These are phyloP conservation scores for Phyllosticta citribraziliensis DNA, from an alignment of 2,329 filamentous ascomycete species.

Conservation along the genomic window DNA sequence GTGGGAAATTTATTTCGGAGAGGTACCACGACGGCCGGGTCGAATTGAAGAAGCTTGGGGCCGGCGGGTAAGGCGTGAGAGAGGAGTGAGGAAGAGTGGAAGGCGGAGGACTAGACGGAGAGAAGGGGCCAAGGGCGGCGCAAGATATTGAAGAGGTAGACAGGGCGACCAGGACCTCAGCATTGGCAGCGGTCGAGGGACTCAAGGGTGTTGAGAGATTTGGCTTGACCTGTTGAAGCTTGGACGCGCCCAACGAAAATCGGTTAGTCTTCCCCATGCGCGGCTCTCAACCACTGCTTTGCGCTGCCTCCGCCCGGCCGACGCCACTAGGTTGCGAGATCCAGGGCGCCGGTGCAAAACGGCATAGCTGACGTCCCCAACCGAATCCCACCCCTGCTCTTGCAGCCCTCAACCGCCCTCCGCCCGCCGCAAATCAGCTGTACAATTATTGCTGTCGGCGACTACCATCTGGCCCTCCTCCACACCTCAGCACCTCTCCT, in stretches of 20 bases:
- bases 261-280: conserved; percentile 10
- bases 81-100: conserved; percentile 14
- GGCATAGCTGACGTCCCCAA: conserved; percentile 11
- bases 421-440: neutral
- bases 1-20: neutral
- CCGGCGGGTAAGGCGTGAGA: conserved; percentile 1
- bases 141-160: conserved; percentile 2
- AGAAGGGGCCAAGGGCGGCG: conserved; percentile 12
- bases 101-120: conserved; percentile 13
- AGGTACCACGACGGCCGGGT: neutral
- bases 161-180: neutral
- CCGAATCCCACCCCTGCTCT: conserved; percentile 11
- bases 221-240: conserved; percentile 9
- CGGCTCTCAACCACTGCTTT: neutral
- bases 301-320: neutral
- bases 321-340: neutral
- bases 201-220: conserved; percentile 9
- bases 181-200: conserved; percentile 2
- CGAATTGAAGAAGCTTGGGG: neutral
- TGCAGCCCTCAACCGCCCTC: conserved; percentile 8
- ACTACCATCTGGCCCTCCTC: neutral
- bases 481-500: neutral
- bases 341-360: neutral
- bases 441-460: neutral
- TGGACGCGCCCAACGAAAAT: conserved; percentile 11